Conservation (phyloP, 306 rosid species). For the Pyrus bretschneideri region DNA sequence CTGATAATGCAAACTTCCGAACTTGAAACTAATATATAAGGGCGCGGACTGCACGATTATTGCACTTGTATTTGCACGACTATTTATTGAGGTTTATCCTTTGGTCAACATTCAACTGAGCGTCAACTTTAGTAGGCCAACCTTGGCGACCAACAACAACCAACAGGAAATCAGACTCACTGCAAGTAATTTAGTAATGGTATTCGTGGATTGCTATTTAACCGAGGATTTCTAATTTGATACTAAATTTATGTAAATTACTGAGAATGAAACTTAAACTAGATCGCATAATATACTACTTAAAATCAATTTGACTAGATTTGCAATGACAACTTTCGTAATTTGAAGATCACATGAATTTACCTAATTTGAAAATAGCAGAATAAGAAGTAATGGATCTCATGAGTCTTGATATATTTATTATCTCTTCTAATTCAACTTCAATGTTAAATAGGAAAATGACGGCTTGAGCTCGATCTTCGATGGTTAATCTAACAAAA, state of each 20-base stretch:
- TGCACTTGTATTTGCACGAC: no score
- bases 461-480: background rate
- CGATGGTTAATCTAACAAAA: no score
- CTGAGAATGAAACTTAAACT: no score
- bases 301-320: no score
- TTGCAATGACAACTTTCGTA: background rate
- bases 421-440: background rate
- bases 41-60: no score
- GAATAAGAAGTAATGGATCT: no score
- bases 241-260: no score
- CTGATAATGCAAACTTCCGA: no score
- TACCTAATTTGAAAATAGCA: background rate
- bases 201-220: background rate
- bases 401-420: background rate
- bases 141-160: background rate
- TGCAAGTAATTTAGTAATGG: background rate
- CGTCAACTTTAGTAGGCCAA: background rate
- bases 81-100: no score
- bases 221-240: background rate
- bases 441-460: background rate
- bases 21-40: no score
- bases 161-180: background rate
- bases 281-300: background rate
- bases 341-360: background rate
- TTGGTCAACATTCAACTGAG: background rate